Base-by-base conservation (phyloP, 2,329 filamentous ascomycete species). In the Arthroderma sp. region DNA sequence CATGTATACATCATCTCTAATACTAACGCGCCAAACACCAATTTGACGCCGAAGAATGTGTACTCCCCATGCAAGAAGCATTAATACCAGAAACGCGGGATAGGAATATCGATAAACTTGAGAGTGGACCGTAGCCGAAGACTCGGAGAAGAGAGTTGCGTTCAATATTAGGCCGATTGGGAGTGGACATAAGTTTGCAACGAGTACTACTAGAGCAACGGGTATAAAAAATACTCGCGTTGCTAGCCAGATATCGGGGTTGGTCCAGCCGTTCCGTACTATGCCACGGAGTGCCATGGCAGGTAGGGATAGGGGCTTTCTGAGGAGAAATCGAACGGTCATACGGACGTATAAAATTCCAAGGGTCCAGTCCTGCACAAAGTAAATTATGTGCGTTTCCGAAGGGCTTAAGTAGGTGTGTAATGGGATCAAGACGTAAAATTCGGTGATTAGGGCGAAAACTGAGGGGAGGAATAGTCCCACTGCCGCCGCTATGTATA, bases 1-100 rank as follows among this genome's bases (percentile, higher is more conserved):
- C 47, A 98, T 76, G 70, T 98, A 98, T 0, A 95, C 91, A 72
- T 98, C 94, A 70, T 98, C 94, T 39, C 89, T 79, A 51, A 98
- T 89, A 58, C 85, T 82, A 58, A 84, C 78, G 65, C 87, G 83
- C 91, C 91, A 97, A 19, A 82, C 76, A 51, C 81, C 80, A 55
- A 93, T 79, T 55, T 88, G 79, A 49, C 79, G 73, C 5, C 67
- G 62, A 33, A 73, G 61, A 35, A 73, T 55, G 58, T 69, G 68
- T 44, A 66, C 57, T 1, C 74, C 66, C 57, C 77, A 71, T 25
- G 73, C 73, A 7, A 80, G 66, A n/a, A 85, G 67, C 9, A 79
- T 77, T 66, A 80, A 64, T 1, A 79, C 75, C 21, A 80, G 70
- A 2, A 81, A 70, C 1, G 78, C 77, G 31, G 93, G 93, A 70